Conservation (phyloP, 1,284 basidiomycete species). For the Fomitopsis schrenkii region DNA sequence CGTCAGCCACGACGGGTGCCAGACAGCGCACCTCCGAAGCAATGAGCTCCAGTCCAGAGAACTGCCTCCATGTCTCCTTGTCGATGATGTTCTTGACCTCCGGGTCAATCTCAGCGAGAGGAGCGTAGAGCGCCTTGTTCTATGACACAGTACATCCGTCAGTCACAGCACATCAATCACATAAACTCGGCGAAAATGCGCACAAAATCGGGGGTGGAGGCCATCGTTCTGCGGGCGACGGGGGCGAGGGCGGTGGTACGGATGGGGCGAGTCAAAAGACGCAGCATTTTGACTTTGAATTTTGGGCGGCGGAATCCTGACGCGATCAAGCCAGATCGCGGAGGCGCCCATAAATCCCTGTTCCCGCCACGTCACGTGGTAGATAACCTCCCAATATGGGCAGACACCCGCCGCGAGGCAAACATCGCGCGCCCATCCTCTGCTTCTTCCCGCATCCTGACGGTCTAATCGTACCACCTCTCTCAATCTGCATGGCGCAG, state of each 20-base stretch:
- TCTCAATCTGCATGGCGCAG: too few relatives aligned
- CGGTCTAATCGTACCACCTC: too few relatives aligned
- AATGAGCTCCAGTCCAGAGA: constrained; percentile 95
- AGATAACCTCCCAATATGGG: neutral
- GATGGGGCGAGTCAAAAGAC: constrained; percentile 23
- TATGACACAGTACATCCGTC: constrained; percentile 27
- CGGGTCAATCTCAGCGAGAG: constrained; percentile 89
- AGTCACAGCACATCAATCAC: neutral
- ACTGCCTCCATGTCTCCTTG: constrained; percentile 99
- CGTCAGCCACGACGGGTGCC: constrained; percentile 16
- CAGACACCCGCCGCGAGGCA: neutral
- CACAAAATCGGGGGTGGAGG: constrained; percentile 53
- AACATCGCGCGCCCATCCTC: too few relatives aligned
- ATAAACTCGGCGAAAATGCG: constrained; percentile 17
- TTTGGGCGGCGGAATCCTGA: neutral
- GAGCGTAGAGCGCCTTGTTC: constrained; percentile 91
- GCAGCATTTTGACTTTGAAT: constrained; percentile 18
- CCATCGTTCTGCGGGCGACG: constrained; percentile 46
- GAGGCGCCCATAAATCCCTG: neutral
- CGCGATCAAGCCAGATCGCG: neutral
- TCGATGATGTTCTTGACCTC: constrained; percentile 97
- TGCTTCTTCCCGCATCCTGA: too few relatives aligned
- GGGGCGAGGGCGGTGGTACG: constrained; percentile 13
- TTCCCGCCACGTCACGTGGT: neutral
- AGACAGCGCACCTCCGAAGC: constrained; percentile 73